phyloP scores from a whole-genome alignment of 305 asterid species.

The Fraxinus nigra region DNA sequence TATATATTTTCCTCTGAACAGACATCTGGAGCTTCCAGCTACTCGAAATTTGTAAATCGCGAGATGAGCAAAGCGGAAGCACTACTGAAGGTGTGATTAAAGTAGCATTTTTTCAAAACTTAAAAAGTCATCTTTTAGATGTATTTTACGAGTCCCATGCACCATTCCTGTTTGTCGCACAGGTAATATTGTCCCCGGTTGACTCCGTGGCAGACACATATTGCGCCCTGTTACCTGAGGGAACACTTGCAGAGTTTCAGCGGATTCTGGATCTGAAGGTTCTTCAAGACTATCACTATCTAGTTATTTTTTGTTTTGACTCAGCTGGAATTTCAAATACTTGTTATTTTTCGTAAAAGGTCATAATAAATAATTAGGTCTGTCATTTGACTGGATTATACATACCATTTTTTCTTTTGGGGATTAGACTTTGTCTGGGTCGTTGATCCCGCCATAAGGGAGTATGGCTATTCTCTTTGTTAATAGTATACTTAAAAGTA shows the following conservation, averaged over 20 bases:
- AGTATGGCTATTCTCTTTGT: neutral
- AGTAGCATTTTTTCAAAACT: constrained; percentile 9
- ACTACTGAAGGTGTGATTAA: constrained; percentile 64
- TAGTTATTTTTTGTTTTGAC: neutral
- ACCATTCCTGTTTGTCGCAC: constrained; percentile 23
- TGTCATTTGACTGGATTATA: neutral
- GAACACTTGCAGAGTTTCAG: constrained; percentile 85
- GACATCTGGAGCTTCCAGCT: constrained; percentile 87
- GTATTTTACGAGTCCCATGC: constrained; percentile 22
- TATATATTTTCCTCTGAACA: constrained; percentile 30
- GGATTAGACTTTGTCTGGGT: neutral
- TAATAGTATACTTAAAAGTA: neutral
- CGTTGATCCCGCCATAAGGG: neutral
- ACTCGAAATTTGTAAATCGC: constrained; percentile 87
- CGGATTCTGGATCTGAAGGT: constrained; percentile 96
- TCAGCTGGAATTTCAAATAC: neutral
- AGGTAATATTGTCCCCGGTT: constrained; percentile 92
- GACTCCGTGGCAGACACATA: constrained; percentile 98
- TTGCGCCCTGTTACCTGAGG: constrained; percentile 96
- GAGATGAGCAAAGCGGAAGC: constrained; percentile 99
- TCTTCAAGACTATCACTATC: constrained; percentile 20
- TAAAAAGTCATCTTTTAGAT: constrained; percentile 5
- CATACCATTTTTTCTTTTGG: neutral
- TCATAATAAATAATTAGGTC: neutral
- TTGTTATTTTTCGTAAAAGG: neutral